Evolutionary conservation across 2,329 filamentous ascomycete species (phyloP).

Genomic region (Ophiosphaerella narmari): DNA sequence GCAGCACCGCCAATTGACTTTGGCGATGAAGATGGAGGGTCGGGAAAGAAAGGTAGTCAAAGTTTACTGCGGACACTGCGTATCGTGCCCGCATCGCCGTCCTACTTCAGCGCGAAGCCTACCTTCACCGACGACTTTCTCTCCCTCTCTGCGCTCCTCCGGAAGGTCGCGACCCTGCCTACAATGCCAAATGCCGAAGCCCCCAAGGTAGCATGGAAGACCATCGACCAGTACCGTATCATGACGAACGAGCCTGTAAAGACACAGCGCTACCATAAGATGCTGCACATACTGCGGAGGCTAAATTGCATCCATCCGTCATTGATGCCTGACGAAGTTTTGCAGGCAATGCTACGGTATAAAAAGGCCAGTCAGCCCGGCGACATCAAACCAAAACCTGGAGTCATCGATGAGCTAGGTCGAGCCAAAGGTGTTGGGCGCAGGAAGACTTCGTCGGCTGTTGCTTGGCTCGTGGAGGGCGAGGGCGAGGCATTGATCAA

Average conservation of each 20-base stretch:
- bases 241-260: slow-evolving; percentile 55
- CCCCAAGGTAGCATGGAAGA: slow-evolving; percentile 79
- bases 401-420: slow-evolving; percentile 74
- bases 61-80: slow-evolving; percentile 57
- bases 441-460: slow-evolving; percentile 84
- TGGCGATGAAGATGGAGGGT: slow-evolving; percentile 10
- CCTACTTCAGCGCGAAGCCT: slow-evolving; percentile 91
- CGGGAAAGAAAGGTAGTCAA: slow-evolving; percentile 15
- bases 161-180: slow-evolving; percentile 75
- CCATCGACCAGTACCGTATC: slow-evolving; percentile 72
- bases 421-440: slow-evolving; percentile 79
- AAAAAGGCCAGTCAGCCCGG: slow-evolving; percentile 75
- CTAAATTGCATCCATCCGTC: slow-evolving; percentile 84
- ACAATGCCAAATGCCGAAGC: slow-evolving; percentile 67
- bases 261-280: slow-evolving; percentile 74
- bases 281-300: slow-evolving; percentile 75
- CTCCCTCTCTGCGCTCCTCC: slow-evolving; percentile 70
- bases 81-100: slow-evolving; percentile 79
- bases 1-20: slow-evolving; percentile 54
- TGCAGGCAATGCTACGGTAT: slow-evolving; percentile 68
- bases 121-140: slow-evolving; percentile 86
- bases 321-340: slow-evolving; percentile 73
- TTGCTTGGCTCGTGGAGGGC: slow-evolving; percentile 88
- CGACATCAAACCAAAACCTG: slow-evolving; percentile 65
- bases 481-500: slow-evolving; percentile 90